Conservation (phyloP, 2,329 filamentous ascomycete species). For the Sclerotinia sclerotiorum region DNA sequence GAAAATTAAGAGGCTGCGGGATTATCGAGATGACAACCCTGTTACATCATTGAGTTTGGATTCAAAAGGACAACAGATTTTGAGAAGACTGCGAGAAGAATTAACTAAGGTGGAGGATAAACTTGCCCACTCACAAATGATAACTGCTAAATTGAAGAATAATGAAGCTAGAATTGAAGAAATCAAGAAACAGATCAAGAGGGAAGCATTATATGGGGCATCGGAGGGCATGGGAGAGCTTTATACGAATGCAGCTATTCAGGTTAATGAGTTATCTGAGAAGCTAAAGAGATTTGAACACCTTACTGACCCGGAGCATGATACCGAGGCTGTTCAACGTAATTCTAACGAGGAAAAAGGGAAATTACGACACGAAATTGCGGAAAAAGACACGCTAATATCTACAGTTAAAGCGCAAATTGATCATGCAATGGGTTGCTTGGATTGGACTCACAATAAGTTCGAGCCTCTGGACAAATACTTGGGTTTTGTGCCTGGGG, state of each 20-base stretch:
- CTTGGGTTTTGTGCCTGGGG: neutral
- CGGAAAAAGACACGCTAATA: neutral
- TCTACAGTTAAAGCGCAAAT: conserved; percentile 9
- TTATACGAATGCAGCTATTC: neutral
- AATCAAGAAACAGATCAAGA: neutral
- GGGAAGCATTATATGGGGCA: conserved; percentile 5
- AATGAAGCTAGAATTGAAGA: neutral
- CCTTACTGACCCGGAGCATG: neutral
- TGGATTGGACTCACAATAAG: conserved; percentile 8
- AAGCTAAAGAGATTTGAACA: conserved; percentile 3
- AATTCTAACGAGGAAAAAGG: neutral
- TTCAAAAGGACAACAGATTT: conserved; percentile 8
- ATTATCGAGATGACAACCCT: neutral
- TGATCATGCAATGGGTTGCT: neutral
- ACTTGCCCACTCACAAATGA: neutral
- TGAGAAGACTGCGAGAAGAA: conserved; percentile 2
- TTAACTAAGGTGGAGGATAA: neutral
- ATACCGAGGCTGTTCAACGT: neutral
- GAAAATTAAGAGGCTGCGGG: neutral
- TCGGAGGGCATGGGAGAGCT: neutral
- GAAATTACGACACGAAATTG: neutral
- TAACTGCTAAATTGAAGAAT: neutral
- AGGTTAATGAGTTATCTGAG: neutral
- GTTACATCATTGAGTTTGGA: conserved; percentile 8
- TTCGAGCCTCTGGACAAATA: conserved; percentile 9